Conservation (phyloP, 192 early-diverging fungal genomes). For the Allomyces javanicus region DNA sequence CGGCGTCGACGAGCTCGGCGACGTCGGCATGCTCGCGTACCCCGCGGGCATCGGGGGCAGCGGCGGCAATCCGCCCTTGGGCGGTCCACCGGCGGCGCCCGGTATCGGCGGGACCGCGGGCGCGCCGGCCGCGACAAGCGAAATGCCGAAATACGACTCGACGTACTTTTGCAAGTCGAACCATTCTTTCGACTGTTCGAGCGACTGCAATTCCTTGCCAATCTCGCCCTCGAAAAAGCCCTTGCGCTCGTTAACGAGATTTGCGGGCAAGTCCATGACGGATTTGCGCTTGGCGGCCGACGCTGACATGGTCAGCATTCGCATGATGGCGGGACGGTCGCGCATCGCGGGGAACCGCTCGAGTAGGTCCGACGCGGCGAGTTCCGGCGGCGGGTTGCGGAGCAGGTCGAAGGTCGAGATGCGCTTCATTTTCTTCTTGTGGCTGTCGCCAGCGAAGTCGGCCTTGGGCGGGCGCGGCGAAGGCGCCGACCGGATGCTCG, state of each 20-base stretch:
- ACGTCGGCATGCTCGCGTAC: too few species aligned
- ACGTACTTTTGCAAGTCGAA: background rate
- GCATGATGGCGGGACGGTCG: background rate
- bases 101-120: too few species aligned
- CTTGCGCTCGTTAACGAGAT: background rate
- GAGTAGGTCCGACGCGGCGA: background rate
- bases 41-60: too few species aligned
- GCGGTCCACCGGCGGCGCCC: too few species aligned
- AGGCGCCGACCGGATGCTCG: background rate
- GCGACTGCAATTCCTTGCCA: background rate
- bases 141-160: background rate
- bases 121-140: background rate
- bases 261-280: background rate
- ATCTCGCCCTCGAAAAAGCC: background rate
- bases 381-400: background rate
- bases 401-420: background rate
- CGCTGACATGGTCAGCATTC: background rate
- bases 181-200: background rate
- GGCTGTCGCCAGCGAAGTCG: too few species aligned
- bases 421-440: background rate
- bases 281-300: background rate
- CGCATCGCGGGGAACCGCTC: background rate
- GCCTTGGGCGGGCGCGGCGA: background rate
- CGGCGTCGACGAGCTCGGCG: too few species aligned
- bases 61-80: too few species aligned